Evolutionary conservation across 805 yeast genomes (phyloP).

Genomic region (Yamadazyma olivae): DNA sequence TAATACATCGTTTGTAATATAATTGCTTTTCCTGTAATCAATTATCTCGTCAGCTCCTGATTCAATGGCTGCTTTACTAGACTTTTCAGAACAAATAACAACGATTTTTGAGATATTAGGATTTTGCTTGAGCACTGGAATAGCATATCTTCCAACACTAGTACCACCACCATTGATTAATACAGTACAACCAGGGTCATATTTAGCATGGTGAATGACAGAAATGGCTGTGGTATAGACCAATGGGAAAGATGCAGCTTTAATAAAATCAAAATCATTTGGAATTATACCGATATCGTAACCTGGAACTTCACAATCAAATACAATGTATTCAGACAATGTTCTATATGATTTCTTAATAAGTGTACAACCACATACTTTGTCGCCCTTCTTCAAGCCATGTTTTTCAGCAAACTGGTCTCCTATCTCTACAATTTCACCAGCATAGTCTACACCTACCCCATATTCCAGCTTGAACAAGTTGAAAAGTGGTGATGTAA

Average conservation of each 20-base stretch:
- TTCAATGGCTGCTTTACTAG: slow-evolving; percentile 39
- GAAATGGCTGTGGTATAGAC: slow-evolving; percentile 62
- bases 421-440: slow-evolving; percentile 31
- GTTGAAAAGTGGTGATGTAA: slow-evolving; percentile 10
- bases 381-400: slow-evolving; percentile 24
- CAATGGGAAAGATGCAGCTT: slow-evolving; percentile 67
- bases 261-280: slow-evolving; percentile 40
- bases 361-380: slow-evolving; percentile 24
- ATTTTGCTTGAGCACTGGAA: slow-evolving; percentile 50
- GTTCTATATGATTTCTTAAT: slow-evolving; percentile 32
- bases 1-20: slow-evolving; percentile 26
- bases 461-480: slow-evolving; percentile 16
- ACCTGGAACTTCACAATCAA: slow-evolving; percentile 26
- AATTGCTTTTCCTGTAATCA: slow-evolving; percentile 51
- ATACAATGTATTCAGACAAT: slow-evolving; percentile 41
- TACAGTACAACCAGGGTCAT: slow-evolving; percentile 43
- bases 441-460: slow-evolving; percentile 31
- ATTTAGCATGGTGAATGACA: slow-evolving; percentile 28
- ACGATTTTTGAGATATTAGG: slow-evolving; percentile 48
- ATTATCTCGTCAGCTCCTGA: slow-evolving; percentile 63
- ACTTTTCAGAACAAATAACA: slow-evolving; percentile 51
- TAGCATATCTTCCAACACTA: slow-evolving; percentile 55
- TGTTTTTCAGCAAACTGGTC: slow-evolving; percentile 15
- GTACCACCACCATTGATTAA: slow-evolving; percentile 75
- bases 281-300: slow-evolving; percentile 33